Percentiles rank a stretch among this genome's conserved stretches.
Conservation (phyloP, 768 basidiomycete genomes). For the Tricholoma hemisulphureum region DNA sequence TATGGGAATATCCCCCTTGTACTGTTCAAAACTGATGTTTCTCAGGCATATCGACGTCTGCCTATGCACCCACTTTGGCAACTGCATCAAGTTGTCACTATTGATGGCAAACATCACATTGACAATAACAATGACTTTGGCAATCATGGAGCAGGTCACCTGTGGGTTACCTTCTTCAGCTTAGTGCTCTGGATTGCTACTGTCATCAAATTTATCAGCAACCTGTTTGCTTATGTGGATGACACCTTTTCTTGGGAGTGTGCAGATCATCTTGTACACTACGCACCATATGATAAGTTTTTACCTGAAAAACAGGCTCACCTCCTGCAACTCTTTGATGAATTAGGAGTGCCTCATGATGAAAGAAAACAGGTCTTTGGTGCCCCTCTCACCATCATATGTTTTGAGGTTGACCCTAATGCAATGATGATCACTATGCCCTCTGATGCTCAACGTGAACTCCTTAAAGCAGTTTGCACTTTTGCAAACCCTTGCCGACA, state of each 20-base stretch:
- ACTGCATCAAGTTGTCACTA: not conserved
- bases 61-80: not conserved
- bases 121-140: not conserved
- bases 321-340: too few relatives aligned
- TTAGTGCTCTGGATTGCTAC: not conserved
- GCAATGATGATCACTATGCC: not conserved
- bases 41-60: not conserved
- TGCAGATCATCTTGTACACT: not conserved
- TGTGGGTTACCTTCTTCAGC: too few relatives aligned
- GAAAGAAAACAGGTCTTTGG: too few relatives aligned
- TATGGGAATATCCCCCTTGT: not conserved
- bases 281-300: not conserved
- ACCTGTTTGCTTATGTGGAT: not conserved
- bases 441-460: conserved; percentile 5
- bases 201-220: not conserved
- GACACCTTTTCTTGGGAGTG: too few relatives aligned
- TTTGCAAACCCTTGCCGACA: not conserved
- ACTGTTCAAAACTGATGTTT: not conserved
- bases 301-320: not conserved
- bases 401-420: not conserved
- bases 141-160: not conserved
- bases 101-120: too few relatives aligned
- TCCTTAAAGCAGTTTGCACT: conserved; percentile 4
- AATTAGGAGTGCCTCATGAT: not conserved
- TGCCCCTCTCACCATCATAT: not conserved